Base-by-base conservation (phyloP, 176 grass and related monocot species). In the Elymus sibiricus region DNA sequence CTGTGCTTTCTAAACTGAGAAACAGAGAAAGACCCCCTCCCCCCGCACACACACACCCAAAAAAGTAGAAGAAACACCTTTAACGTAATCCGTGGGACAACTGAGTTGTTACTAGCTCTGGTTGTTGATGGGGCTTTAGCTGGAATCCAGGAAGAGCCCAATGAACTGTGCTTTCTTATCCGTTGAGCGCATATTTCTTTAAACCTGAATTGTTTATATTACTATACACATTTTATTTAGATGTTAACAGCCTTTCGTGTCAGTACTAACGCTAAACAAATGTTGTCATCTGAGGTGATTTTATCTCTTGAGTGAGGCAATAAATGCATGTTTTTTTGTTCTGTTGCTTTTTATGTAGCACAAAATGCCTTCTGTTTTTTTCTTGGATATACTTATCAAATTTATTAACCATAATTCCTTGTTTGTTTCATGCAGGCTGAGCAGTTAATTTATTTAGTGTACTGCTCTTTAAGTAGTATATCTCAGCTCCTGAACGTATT, bases 401-500 rank as follows among this genome's bases (percentile, higher is more conserved):
- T 58, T 69, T 78, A 46, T 85, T 78, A 29, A 78, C 25, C 16
- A 85, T 77, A 55, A 22, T 24, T 44, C 31, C n/a, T 58, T 69
- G 62, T 58, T 59, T 78, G 40, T 78, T 59, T 68, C n/a, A 16
- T 85, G 83, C 74, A 85, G 83, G 46, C 27, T 85, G 83, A 47
- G 31, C 26, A 78, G 32, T 59, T 58, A 58, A 19, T 56, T 68
- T 68, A 12, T 56, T 56, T 68, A 22, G n/a, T 58, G 31, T 43
- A 21, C 74, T 55, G 29, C 74, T 22, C 15, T 68, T 78, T 34
- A 68, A 85, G 62, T 66, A 77, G 22, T 66, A 82, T 82, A 70
- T 35, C 64, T 70, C 28, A 82, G 21, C 19, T 70, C 43, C 43
- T 70, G 64, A 70, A 53, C 5, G 6, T 15, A 34, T 59, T 78